Conservation (phyloP, 805 yeast species). For the Saccharomycopsis sp. region DNA sequence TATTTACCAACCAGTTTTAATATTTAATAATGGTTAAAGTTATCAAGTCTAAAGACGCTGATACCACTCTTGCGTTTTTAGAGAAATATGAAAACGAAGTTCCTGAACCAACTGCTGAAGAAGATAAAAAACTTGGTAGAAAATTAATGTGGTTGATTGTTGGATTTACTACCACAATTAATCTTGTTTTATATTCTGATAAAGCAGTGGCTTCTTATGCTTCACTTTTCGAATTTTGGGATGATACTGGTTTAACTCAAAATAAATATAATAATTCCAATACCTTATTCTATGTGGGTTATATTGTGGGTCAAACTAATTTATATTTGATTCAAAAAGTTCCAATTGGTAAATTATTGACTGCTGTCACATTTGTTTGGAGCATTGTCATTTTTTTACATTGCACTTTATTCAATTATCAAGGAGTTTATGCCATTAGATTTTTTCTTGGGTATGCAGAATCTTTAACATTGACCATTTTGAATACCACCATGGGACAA, state of each 20-base stretch:
- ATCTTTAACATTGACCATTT: constrained; percentile 32
- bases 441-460: constrained; percentile 36
- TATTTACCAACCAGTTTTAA: no score
- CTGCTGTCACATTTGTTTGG: constrained; percentile 22
- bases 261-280: constrained; percentile 24
- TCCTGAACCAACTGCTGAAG: constrained; percentile 14
- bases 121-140: constrained; percentile 14
- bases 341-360: constrained; percentile 20
- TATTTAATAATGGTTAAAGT: no score
- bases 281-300: constrained; percentile 31
- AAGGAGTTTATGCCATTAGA: constrained; percentile 23
- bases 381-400: constrained; percentile 21
- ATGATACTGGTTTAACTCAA: constrained; percentile 21
- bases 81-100: constrained; percentile 19
- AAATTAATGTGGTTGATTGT: constrained; percentile 21
- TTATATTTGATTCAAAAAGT: constrained; percentile 24
- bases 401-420: constrained; percentile 23
- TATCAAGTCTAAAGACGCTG: constrained; percentile 19
- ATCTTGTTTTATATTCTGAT: constrained; percentile 29
- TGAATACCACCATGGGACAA: constrained; percentile 35
- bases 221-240: constrained; percentile 28
- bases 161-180: constrained; percentile 20
- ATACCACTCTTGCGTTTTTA: constrained; percentile 22
- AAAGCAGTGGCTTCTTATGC: constrained; percentile 34
- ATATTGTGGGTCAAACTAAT: constrained; percentile 28